Evolutionary conservation across 1,284 basidiomycete species (phyloP).

Genomic region (Ceratobasidium theobromae): DNA sequence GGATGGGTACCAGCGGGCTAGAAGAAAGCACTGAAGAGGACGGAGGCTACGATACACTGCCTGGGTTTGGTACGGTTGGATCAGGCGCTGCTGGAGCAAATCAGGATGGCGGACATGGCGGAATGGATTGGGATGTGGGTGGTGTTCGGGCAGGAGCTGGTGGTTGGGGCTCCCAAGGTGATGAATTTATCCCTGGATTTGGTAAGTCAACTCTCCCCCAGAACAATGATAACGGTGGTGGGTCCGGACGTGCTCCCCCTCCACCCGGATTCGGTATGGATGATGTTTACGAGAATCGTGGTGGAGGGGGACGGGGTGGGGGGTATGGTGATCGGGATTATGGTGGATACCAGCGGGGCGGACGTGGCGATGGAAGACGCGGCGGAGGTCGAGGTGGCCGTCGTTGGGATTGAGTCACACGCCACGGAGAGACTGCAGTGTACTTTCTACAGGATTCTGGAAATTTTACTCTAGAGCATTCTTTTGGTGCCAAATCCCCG

Average conservation of each 20-base stretch:
- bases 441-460: neutral
- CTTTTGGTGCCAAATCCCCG: neutral
- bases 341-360: constrained; percentile 40
- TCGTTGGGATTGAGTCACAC: constrained; percentile 11
- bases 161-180: constrained; percentile 42
- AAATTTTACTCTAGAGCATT: too few relatives aligned
- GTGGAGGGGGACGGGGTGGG: constrained; percentile 28
- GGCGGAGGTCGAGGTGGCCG: constrained; percentile 40
- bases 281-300: constrained; percentile 41
- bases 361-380: constrained; percentile 40
- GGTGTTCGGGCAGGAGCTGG: constrained; percentile 34
- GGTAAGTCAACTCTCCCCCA: constrained; percentile 37
- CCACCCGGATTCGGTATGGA: constrained; percentile 38
- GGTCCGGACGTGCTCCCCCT: constrained; percentile 42
- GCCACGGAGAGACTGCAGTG: neutral
- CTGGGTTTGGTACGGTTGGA: constrained; percentile 36
- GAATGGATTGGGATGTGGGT: constrained; percentile 25
- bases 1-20: constrained; percentile 56
- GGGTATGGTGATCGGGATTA: constrained; percentile 35
- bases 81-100: neutral
- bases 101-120: constrained; percentile 33
- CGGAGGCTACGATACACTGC: constrained; percentile 39
- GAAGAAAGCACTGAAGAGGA: constrained; percentile 68
- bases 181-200: constrained; percentile 61
- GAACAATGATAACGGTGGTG: constrained; percentile 39